Percentiles rank a stretch among this genome's conserved stretches.
These are phyloP conservation scores for Spergularia marina DNA, from an alignment of 148 eudicot species.

Conservation along the genomic window DNA sequence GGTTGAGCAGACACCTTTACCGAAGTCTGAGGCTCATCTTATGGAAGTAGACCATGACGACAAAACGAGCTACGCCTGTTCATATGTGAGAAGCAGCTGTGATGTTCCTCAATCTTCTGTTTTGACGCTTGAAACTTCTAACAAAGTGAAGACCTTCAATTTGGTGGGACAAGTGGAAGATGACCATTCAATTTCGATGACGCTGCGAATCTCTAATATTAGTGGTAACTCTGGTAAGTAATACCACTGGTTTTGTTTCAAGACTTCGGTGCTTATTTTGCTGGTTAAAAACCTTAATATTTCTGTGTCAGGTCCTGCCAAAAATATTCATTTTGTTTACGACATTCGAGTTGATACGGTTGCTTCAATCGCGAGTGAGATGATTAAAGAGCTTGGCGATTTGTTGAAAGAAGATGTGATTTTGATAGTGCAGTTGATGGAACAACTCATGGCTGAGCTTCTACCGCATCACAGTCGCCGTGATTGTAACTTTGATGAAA, in stretches of 20 bases:
- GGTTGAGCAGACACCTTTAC: constrained; percentile 20
- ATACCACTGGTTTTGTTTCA: neutral
- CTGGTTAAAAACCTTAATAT: neutral
- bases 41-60: constrained; percentile 55
- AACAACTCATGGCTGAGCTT: constrained; percentile 44
- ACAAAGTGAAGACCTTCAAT: constrained; percentile 42
- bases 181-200: constrained; percentile 45
- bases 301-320: constrained; percentile 40
- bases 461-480: constrained; percentile 35
- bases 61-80: constrained; percentile 30
- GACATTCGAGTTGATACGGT: constrained; percentile 54
- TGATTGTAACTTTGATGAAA: constrained; percentile 20
- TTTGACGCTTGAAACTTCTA: constrained; percentile 37
- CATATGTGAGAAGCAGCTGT: constrained; percentile 33
- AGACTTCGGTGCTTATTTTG: neutral
- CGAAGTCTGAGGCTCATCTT: constrained; percentile 32
- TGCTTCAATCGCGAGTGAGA: constrained; percentile 57
- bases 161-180: constrained; percentile 45
- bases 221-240: constrained; percentile 31
- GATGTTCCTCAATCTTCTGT: constrained; percentile 33
- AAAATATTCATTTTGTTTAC: constrained; percentile 56
- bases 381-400: constrained; percentile 56
- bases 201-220: constrained; percentile 43
- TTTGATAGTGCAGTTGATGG: constrained; percentile 58
- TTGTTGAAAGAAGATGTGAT: constrained; percentile 48